Evolutionary conservation across 2,329 filamentous ascomycete genomes (phyloP).

Genomic region (Keithomyces neogunnii): DNA sequence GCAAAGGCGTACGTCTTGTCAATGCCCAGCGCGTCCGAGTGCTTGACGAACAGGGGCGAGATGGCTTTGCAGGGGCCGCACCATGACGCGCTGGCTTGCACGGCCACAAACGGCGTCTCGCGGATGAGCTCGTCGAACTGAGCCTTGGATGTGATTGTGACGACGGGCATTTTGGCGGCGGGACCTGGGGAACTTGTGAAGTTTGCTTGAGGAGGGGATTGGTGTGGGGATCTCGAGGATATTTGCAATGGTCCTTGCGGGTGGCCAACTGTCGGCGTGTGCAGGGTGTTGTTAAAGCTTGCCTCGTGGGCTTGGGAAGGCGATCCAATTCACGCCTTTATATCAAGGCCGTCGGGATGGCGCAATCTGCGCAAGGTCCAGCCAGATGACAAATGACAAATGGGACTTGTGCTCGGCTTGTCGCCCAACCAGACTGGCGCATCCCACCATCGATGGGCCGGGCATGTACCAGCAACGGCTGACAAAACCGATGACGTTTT

Average conservation of each 20-base stretch:
- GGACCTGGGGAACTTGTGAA: too few species aligned
- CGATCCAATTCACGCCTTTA: background rate
- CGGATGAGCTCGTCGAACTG: slow-evolving; percentile 42
- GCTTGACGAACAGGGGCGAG: slow-evolving; percentile 42
- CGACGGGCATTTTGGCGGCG: slow-evolving; percentile 22
- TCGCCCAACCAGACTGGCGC: background rate
- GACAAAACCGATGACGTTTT: too few species aligned
- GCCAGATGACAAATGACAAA: slow-evolving; percentile 1
- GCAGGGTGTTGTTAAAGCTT: too few species aligned
- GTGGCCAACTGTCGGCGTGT: too few species aligned
- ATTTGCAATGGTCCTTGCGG: too few species aligned
- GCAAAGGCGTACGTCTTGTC: slow-evolving; percentile 42
- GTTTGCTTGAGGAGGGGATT: too few species aligned
- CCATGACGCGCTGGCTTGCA: slow-evolving; percentile 53
- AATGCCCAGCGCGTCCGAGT: slow-evolving; percentile 29
- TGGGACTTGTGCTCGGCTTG: slow-evolving; percentile 1
- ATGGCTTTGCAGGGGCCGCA: slow-evolving; percentile 54
- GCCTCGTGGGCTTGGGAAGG: too few species aligned
- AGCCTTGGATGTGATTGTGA: slow-evolving; percentile 30
- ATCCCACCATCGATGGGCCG: background rate
- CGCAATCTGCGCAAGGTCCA: background rate
- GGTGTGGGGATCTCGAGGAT: too few species aligned
- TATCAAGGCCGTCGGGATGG: background rate
- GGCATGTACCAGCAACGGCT: background rate
- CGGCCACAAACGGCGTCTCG: slow-evolving; percentile 40